Conservation (phyloP, 352 stramenopile genomes). For the Detonula confervacea region DNA sequence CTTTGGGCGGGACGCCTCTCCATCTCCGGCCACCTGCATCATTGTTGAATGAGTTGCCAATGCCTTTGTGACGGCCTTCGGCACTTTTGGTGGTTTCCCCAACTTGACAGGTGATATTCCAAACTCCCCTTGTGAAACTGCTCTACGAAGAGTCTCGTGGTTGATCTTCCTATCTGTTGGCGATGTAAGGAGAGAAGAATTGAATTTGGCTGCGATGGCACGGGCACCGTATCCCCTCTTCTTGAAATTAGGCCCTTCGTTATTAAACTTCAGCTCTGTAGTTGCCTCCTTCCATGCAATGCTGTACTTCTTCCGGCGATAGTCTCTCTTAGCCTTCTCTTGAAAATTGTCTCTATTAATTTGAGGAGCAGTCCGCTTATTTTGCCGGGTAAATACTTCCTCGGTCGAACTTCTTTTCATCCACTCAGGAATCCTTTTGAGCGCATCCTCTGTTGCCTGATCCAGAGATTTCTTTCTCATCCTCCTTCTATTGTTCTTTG, state of each 20-base stretch:
- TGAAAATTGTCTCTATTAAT: not conserved
- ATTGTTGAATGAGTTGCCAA: slow-evolving; percentile 18
- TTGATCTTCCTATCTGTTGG: not conserved
- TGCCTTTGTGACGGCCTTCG: slow-evolving; percentile 3
- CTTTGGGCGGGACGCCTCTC: slow-evolving; percentile 9
- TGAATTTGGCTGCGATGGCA: not conserved
- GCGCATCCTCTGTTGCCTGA: not conserved
- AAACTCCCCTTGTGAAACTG: not conserved
- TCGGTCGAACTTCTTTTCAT: not conserved
- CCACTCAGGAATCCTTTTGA: not conserved
- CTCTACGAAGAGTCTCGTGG: not conserved
- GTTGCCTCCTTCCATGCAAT: not conserved
- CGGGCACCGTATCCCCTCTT: not conserved
- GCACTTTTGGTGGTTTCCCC: not conserved
- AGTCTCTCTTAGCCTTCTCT: not conserved
- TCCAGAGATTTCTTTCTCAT: not conserved
- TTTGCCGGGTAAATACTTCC: not conserved
- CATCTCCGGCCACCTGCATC: slow-evolving; percentile 17
- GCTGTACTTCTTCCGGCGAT: not conserved
- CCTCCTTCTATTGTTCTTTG: not conserved
- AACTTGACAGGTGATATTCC: not conserved
- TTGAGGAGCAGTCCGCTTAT: not conserved
- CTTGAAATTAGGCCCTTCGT: not conserved
- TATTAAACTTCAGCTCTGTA: not conserved
- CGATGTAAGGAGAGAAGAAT: not conserved